phyloP scores from a whole-genome alignment of 2,329 filamentous ascomycete species.

The Sporothrix curviconia region DNA sequence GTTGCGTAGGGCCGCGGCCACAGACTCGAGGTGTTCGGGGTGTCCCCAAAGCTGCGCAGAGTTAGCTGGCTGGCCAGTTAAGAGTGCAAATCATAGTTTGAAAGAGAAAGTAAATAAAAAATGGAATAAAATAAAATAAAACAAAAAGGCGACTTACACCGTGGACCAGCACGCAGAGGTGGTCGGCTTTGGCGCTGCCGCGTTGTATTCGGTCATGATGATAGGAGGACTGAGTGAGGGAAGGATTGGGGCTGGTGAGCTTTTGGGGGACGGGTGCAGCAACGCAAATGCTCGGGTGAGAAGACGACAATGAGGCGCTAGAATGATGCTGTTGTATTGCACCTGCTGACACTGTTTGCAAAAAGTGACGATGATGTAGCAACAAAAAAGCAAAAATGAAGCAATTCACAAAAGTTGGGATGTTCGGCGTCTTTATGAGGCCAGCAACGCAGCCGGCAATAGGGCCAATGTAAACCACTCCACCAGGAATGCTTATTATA shows the following conservation, averaged over 20 bases:
- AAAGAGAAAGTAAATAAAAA: neutral
- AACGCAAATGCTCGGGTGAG: neutral
- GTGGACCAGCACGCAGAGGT: constrained; percentile 72
- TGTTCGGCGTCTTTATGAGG: neutral
- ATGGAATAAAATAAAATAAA: too few species aligned
- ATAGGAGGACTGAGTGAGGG: too few species aligned
- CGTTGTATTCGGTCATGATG: constrained; percentile 40
- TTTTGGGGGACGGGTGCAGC: neutral
- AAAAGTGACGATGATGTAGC: neutral
- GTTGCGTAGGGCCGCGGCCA: constrained; percentile 59
- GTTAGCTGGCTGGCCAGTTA: neutral
- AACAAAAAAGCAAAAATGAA: neutral
- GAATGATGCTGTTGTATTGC: neutral
- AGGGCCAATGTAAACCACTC: neutral
- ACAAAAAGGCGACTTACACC: constrained; percentile 42
- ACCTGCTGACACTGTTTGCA: neutral
- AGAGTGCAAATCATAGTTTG: neutral
- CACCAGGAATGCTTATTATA: neutral
- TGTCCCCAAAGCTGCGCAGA: constrained; percentile 65
- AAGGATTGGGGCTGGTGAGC: neutral
- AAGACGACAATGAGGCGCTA: neutral
- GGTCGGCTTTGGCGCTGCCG: constrained; percentile 51
- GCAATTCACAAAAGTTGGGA: neutral
- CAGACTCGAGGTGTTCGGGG: constrained; percentile 62
- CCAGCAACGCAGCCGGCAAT: neutral